Base-by-base conservation (phyloP, 2,329 filamentous ascomycete species). In the Colletotrichum caudatum region DNA sequence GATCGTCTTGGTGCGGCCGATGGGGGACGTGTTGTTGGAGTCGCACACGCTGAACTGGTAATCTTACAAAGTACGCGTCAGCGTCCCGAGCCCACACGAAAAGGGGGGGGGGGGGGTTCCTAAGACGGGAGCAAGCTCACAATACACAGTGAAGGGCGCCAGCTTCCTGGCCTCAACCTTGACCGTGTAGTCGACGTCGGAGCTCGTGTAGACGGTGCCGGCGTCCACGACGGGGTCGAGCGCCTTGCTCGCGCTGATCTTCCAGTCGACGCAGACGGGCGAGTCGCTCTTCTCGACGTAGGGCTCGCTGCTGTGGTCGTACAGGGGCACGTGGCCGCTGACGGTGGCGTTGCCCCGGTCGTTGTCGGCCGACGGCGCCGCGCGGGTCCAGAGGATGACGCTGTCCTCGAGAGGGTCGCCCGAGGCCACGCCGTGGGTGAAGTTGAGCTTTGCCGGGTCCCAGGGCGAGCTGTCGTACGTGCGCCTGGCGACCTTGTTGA, bases 121-220 rank as follows among this genome's bases (percentile, higher is more conserved):
- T 1, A 18, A 5, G 11, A 11, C 41, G 16, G 16, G 16, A 16
- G 18, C 16, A 3, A 33, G n/a, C 69, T 56, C 41, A 50, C 77
- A 91, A 79, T 93, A 93, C 2, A 83, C 85, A 0, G 90, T 93
- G 76, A 89, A 92, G 0, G 91, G 85, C 63, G 87, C 81, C 51
- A 94, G 78, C 18, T 87, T 86, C 60, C 81, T 85, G 1, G 91
- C 92, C 79, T 94, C 91, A 18, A 93, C 87, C 84, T 93, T 93
- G 71, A 94, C 83, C 0, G 92, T 94, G 77, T 91, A 94, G 77
- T 94, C 92, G 59, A 94, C 88, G 77, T 94, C 92, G 1, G 88
- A 92, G 46, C 87, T 92, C 0, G 92, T 94, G 77, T 90, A 93
- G 1, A 86, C 90, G 46, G 81, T 87, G 6, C 92, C 92, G 1